Conservation (phyloP, 2,329 filamentous ascomycete species). For the Acrocalymma vagum region DNA sequence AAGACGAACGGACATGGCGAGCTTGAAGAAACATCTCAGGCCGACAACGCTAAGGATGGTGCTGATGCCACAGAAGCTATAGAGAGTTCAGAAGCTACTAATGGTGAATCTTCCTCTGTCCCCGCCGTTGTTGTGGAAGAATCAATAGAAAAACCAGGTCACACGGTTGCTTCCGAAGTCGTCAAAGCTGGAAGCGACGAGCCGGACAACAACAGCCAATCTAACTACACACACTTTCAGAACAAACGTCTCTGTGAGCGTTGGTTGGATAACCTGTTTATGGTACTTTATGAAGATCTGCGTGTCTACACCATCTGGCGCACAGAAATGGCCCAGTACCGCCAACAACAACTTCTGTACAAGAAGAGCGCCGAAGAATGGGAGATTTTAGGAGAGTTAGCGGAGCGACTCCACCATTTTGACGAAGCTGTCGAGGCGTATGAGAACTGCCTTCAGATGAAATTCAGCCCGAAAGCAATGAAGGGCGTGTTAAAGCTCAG, state of each 20-base stretch:
- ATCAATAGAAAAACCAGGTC: conserved; percentile 79
- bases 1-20: conserved; percentile 52
- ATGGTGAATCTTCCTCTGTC: conserved; percentile 35
- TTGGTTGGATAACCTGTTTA: conserved; percentile 98
- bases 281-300: conserved; percentile 98
- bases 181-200: conserved; percentile 79
- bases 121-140: conserved; percentile 35
- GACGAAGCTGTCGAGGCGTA: conserved; percentile 95
- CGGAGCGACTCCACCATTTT: conserved; percentile 88
- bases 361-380: conserved; percentile 97
- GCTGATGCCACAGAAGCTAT: no score
- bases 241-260: conserved; percentile 97
- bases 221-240: conserved; percentile 88
- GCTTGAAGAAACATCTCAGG: conserved; percentile 25
- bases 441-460: conserved; percentile 82
- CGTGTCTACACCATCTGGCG: conserved; percentile 99
- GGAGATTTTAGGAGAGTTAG: conserved; percentile 95
- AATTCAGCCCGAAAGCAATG: conserved; percentile 94
- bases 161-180: conserved; percentile 79
- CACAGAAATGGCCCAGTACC: conserved; percentile 95
- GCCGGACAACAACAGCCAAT: conserved; percentile 58
- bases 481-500: conserved; percentile 83
- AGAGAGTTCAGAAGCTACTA: conserved; percentile 42
- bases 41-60: no score
- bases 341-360: conserved; percentile 92